phyloP scores from a whole-genome alignment of 1,139 yeast species.

The Chernovozyma aurita region DNA sequence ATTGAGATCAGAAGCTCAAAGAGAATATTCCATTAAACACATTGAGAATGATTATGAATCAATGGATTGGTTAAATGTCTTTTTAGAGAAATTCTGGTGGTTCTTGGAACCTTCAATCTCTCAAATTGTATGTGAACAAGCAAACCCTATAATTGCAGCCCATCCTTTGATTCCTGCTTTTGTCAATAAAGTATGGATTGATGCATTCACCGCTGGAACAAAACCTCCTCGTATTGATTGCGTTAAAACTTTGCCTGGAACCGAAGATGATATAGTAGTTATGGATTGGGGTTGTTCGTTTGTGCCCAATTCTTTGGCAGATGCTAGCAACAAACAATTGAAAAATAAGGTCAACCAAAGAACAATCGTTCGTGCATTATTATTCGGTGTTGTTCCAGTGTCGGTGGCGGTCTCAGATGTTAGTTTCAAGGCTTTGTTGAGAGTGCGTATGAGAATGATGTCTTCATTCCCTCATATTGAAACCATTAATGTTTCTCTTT shows the following conservation, averaged over 20 bases:
- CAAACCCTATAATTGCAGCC: slow-evolving; percentile 73
- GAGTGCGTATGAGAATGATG: slow-evolving; percentile 87
- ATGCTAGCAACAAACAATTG: slow-evolving; percentile 76
- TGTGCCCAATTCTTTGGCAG: slow-evolving; percentile 85
- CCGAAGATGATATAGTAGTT: slow-evolving; percentile 86
- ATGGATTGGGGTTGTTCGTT: slow-evolving; percentile 94
- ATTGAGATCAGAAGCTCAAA: slow-evolving; percentile 75
- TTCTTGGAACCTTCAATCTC: slow-evolving; percentile 87
- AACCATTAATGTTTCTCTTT: slow-evolving; percentile 76
- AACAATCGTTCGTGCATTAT: slow-evolving; percentile 58
- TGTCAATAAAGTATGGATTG: slow-evolving; percentile 77
- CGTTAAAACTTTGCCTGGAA: slow-evolving; percentile 84
- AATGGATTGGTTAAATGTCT: slow-evolving; percentile 90
- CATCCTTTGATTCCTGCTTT: slow-evolving; percentile 73
- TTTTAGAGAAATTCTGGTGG: slow-evolving; percentile 87
- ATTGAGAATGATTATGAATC: slow-evolving; percentile 89
- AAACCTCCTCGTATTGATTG: slow-evolving; percentile 91
- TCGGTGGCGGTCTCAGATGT: slow-evolving; percentile 62
- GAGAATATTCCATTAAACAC: slow-evolving; percentile 74
- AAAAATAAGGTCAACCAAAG: slow-evolving; percentile 81
- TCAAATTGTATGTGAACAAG: slow-evolving; percentile 80
- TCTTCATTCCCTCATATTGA: slow-evolving; percentile 87
- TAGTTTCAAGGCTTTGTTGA: slow-evolving; percentile 60
- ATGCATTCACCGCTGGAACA: slow-evolving; percentile 85
- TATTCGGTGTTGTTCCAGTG: slow-evolving; percentile 58